Evolutionary conservation across 352 stramenopile genomes (phyloP).

Genomic region (Elongisporangium prolatum): DNA sequence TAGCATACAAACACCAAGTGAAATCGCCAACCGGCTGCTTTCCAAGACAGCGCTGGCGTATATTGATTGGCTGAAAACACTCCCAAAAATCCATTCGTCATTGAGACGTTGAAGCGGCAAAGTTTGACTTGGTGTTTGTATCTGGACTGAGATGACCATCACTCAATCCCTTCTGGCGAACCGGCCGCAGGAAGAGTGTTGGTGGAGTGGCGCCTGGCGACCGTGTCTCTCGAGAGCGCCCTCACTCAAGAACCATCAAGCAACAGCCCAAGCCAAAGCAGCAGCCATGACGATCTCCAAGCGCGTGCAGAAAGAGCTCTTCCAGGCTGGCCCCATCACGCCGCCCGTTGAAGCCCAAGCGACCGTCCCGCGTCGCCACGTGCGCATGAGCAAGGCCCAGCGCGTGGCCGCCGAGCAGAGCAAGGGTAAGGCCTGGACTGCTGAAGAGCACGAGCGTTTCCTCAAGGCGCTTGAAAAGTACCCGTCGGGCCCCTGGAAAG

Average conservation of each 20-base stretch:
- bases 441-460: conserved; percentile 50
- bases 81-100: neutral
- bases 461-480: conserved; percentile 50
- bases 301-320: conserved; percentile 49
- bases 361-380: neutral
- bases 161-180: neutral
- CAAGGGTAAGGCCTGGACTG: conserved; percentile 56
- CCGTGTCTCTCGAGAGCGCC: neutral
- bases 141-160: neutral
- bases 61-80: neutral
- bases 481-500: conserved; percentile 56
- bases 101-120: neutral
- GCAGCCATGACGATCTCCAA: conserved; percentile 49
- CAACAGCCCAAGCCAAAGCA: conserved; percentile 1
- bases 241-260: neutral
- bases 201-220: neutral
- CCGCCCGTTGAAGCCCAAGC: conserved; percentile 6
- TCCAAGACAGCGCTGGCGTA: neutral
- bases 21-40: neutral
- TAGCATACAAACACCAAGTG: neutral
- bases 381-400: conserved; percentile 12
- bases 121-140: neutral
- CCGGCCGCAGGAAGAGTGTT: neutral
- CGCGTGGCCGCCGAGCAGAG: conserved; percentile 26
- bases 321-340: conserved; percentile 29